A percentile compares a stretch with the other conserved stretches of the same genome.
phyloP scores from a whole-genome alignment of 2,329 filamentous ascomycete genomes.

The Cladophialophora bantiana region DNA sequence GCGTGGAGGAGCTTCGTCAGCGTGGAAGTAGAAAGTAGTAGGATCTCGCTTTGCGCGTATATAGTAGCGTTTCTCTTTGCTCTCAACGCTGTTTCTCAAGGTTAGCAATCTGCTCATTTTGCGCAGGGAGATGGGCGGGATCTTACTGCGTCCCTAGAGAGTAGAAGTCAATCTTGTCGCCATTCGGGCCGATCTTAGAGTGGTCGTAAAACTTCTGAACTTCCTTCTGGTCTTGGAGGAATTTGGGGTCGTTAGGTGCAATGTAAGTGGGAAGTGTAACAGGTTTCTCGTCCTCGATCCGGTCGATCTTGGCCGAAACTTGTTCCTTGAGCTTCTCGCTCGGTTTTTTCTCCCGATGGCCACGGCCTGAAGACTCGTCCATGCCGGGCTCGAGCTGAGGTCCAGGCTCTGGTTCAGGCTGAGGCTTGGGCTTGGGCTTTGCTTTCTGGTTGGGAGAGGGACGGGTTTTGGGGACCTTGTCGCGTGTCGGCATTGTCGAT shows the following conservation, averaged over 20 bases:
- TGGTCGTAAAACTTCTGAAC: conserved; percentile 39
- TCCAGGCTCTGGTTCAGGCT: background rate
- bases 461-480: background rate
- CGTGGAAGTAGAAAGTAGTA: conserved; percentile 40
- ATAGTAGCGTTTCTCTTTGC: conserved; percentile 41
- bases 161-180: conserved; percentile 41
- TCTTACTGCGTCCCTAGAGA: conserved; percentile 40
- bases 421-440: background rate
- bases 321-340: conserved; percentile 41
- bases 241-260: conserved; percentile 39
- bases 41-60: conserved; percentile 40
- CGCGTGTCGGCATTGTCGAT: conserved; percentile 1
- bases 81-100: conserved; percentile 38
- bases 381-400: conserved; percentile 21
- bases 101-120: background rate
- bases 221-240: conserved; percentile 40
- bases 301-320: conserved; percentile 37
- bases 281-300: conserved; percentile 34
- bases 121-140: background rate
- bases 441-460: background rate
- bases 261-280: conserved; percentile 39
- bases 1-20: conserved; percentile 82
- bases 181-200: conserved; percentile 36
- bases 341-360: conserved; percentile 40
- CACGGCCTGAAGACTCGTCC: conserved; percentile 39